These are phyloP conservation scores for Cenchrus purpureus DNA, from an alignment of 176 grass and related monocot genomes.

Conservation along the genomic window DNA sequence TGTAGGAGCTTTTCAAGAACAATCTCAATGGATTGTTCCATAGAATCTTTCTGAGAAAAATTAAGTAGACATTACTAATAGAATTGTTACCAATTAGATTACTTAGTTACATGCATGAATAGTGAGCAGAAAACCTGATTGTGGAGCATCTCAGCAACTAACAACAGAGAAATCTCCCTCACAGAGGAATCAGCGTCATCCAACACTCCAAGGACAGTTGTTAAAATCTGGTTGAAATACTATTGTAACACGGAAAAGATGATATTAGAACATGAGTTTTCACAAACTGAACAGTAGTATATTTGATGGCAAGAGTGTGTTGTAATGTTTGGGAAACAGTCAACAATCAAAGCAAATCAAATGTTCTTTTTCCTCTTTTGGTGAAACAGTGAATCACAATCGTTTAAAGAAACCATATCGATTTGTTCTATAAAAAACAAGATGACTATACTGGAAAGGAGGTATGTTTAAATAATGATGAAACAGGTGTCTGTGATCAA, in stretches of 20 bases:
- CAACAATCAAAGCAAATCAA: neutral
- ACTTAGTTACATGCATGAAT: conserved; percentile 2
- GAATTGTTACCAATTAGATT: conserved; percentile 14
- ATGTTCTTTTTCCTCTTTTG: neutral
- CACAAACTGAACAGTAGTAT: conserved; percentile 7
- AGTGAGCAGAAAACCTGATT: conserved; percentile 71
- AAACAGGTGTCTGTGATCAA: neutral
- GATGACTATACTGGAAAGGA: conserved; percentile 1
- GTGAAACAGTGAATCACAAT: conserved; percentile 18
- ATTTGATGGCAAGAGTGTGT: neutral
- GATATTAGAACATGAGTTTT: conserved; percentile 45
- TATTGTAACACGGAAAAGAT: conserved; percentile 33
- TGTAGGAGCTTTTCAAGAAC: conserved; percentile 87
- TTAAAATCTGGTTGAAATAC: conserved; percentile 97
- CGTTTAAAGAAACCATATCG: conserved; percentile 15
- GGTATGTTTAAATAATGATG: neutral
- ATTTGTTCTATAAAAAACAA: neutral
- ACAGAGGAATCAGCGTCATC: conserved; percentile 76
- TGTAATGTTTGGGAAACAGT: neutral
- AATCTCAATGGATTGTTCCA: conserved; percentile 91
- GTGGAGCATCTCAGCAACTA: conserved; percentile 76
- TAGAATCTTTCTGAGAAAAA: conserved; percentile 69
- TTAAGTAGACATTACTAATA: conserved; percentile 27
- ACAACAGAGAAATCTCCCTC: conserved; percentile 68
- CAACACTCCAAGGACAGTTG: conserved; percentile 73